These are phyloP conservation scores for Camillea tinctor DNA, from an alignment of 2,329 filamentous ascomycete genomes.

Conservation along the genomic window DNA sequence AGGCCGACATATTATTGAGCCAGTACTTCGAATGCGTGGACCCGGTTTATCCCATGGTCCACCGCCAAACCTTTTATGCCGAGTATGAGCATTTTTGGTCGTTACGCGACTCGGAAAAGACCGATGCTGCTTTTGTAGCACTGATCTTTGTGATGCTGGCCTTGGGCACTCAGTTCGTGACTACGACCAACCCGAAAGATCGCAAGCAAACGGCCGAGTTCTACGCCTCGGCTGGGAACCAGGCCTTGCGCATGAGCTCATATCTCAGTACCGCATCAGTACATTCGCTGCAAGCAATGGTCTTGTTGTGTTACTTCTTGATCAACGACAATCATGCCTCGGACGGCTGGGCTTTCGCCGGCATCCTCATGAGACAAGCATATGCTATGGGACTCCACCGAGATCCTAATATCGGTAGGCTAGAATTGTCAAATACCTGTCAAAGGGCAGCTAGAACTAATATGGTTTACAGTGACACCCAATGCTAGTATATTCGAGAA, in stretches of 20 bases:
- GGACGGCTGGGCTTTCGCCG: constrained; percentile 80
- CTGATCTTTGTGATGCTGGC: constrained; percentile 76
- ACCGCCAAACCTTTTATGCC: constrained; percentile 71
- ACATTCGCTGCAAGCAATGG: constrained; percentile 75
- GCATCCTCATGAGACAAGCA: constrained; percentile 72
- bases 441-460: constrained; percentile 9
- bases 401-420: constrained; percentile 68
- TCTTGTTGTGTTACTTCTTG: constrained; percentile 77
- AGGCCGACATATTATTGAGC: constrained; percentile 67
- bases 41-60: constrained; percentile 78
- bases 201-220: constrained; percentile 77
- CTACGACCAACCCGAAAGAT: constrained; percentile 55
- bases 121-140: constrained; percentile 68
- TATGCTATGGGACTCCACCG: constrained; percentile 81
- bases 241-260: constrained; percentile 71
- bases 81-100: constrained; percentile 81
- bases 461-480: constrained; percentile 51
- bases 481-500: constrained; percentile 69
- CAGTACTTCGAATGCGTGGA: constrained; percentile 72
- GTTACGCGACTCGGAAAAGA: constrained; percentile 55
- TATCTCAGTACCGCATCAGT: constrained; percentile 75
- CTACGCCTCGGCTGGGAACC: constrained; percentile 76
- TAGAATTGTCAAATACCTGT: not conserved
- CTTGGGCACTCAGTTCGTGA: constrained; percentile 75
- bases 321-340: constrained; percentile 85